Percentiles rank a stretch among this genome's conserved stretches.
Conservation (phyloP, 2,329 filamentous ascomycete species). For the Claviceps maximensis region DNA sequence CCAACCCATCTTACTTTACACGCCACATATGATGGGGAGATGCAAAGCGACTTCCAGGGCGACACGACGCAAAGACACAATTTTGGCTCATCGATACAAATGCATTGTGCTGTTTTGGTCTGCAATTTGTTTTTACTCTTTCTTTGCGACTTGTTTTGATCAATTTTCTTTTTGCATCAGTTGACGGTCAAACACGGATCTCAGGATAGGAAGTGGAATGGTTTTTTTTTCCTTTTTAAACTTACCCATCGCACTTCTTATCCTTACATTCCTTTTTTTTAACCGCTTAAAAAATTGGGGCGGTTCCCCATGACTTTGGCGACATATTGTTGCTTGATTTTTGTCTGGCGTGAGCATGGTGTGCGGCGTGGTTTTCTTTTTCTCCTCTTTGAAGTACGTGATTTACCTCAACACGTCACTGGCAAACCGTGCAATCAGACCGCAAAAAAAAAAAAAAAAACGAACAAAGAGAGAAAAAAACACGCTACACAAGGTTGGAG, state of each 20-base stretch:
- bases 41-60: slow-evolving; percentile 8
- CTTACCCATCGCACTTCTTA: neutral
- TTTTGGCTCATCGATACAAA: neutral
- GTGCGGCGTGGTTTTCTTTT: neutral
- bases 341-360: neutral
- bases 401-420: neutral
- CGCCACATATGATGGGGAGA: slow-evolving; percentile 23
- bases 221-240: neutral
- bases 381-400: neutral
- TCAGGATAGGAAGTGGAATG: neutral
- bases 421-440: neutral
- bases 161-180: neutral
- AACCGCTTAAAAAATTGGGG: neutral
- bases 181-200: no score
- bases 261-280: neutral
- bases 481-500: neutral
- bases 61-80: neutral
- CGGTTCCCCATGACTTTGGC: neutral
- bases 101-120: neutral
- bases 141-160: neutral
- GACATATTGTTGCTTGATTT: neutral
- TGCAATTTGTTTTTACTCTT: neutral
- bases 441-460: no score
- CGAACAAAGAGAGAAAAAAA: neutral
- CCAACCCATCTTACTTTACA: slow-evolving; percentile 12